Base-by-base conservation (phyloP, 2,329 filamentous ascomycete species). In the Neofusicoccum cordaticola region DNA sequence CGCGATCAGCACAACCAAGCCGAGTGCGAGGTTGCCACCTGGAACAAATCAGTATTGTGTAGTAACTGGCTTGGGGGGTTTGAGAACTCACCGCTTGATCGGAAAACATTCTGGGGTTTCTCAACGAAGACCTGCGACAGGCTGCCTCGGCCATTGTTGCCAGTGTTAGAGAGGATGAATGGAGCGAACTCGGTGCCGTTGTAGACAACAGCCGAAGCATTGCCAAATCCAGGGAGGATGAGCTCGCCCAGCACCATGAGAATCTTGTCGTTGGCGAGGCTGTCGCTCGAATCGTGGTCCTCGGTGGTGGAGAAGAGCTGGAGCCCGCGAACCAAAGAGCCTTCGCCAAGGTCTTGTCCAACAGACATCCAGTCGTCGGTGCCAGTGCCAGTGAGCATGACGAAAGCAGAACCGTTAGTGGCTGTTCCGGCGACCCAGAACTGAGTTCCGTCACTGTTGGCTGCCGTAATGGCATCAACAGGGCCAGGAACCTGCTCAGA, bases 231-330 rank as follows among this genome's bases (percentile, higher is more conserved):
- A 0, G 90, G 86, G 17, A 98, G 83, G 68, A 87, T 84, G 69
- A 99, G 86, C 62, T 90, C 86, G 44, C 95, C 95, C n/a, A 92
- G 92, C 57, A 98, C 81, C 78, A 99, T 85, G 41, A 99, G 85
- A 3, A 87, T 84, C 74, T 95, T 87, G 67, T 87, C 82, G 17
- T 84, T 78, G 60, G 87, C 83, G 15, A 99, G 79, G 6, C 93
- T 80, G 42, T 85, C 78, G 2, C 85, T 87, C 13, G 82, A 78
- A 41, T 81, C 85, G 74, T 98, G 95, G 15, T 86, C 78, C 56
- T 88, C 78, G 0, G 85, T 89, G 19, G 96, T 77, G 3, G 86
- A 85, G 69, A 98, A 88, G 65, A 98, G 83, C 73, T 98, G 93
- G 5, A 99, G 82, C 67, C 91, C 90, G 62, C 87, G 88, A 68